A percentile compares a stretch with the other conserved stretches of the same genome.
Evolutionary conservation across 305 asterid species (phyloP).

Genomic region (Fraxinus paxiana): DNA sequence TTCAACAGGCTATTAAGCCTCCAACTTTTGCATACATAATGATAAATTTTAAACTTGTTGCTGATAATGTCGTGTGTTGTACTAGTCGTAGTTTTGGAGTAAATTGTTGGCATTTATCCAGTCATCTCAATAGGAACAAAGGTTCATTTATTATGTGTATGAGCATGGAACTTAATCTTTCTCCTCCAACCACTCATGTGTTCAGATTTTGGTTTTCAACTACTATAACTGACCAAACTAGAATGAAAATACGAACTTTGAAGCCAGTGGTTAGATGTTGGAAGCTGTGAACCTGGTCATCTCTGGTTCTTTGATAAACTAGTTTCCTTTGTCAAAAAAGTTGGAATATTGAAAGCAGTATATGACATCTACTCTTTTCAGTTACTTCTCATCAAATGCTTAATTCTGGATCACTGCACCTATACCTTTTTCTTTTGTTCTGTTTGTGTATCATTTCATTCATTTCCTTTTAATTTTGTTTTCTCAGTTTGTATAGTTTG

Average conservation of each 20-base stretch:
- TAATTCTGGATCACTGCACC: neutral
- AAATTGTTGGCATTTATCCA: neutral
- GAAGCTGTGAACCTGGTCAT: neutral
- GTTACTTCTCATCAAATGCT: constrained; percentile 2
- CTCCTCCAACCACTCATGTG: neutral
- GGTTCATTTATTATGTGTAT: neutral
- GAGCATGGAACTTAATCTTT: neutral
- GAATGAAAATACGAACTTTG: neutral
- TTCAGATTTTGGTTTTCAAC: neutral
- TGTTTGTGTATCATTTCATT: constrained; percentile 6
- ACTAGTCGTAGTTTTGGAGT: neutral
- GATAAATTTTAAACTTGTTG: neutral
- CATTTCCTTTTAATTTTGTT: constrained; percentile 14
- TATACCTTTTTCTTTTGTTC: neutral
- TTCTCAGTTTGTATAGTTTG: neutral
- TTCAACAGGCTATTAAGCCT: constrained; percentile 1
- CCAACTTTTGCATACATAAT: neutral
- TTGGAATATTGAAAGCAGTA: constrained; percentile 11
- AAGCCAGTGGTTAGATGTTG: neutral
- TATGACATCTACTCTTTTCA: neutral
- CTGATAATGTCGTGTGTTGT: neutral
- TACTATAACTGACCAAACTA: neutral
- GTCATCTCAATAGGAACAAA: neutral
- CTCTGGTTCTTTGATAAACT: neutral
- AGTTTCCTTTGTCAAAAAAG: neutral